These are phyloP conservation scores for Sarcodon aspratus DNA, from an alignment of 768 basidiomycete genomes.

Conservation along the genomic window DNA sequence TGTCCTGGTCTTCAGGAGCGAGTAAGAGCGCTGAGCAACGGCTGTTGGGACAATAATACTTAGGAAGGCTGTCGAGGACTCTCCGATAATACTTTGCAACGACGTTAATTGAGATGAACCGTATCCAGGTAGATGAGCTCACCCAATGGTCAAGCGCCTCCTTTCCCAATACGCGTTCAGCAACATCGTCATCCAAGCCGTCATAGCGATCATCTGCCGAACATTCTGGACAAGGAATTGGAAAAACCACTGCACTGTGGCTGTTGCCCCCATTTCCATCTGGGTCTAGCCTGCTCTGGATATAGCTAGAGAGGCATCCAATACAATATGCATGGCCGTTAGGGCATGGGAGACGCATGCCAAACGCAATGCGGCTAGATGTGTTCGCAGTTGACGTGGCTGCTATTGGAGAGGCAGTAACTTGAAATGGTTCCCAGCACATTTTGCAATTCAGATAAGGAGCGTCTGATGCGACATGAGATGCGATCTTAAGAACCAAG, in stretches of 20 bases:
- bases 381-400: conserved; percentile 23
- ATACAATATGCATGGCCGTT: conserved; percentile 23
- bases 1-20: conserved; percentile 20
- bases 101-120: not conserved
- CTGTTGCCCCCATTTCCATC: conserved; percentile 10
- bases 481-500: no score
- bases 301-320: conserved; percentile 22
- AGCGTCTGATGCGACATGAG: no score
- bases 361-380: conserved; percentile 22
- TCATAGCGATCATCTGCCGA: conserved; percentile 17
- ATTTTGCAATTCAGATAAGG: conserved; percentile 22
- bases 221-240: conserved; percentile 28
- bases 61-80: conserved; percentile 22
- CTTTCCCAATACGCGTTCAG: conserved; percentile 18
- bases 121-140: not conserved
- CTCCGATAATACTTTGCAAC: conserved; percentile 21
- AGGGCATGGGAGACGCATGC: conserved; percentile 23
- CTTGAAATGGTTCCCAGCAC: conserved; percentile 26
- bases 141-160: conserved; percentile 26
- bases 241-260: conserved; percentile 20
- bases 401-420: conserved; percentile 19
- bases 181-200: conserved; percentile 25
- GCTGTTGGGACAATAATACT: conserved; percentile 26
- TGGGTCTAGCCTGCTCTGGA: conserved; percentile 23
- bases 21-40: conserved; percentile 25